Evolutionary conservation across 2,329 filamentous ascomycete species (phyloP).

Genomic region (Monilinia polystroma): DNA sequence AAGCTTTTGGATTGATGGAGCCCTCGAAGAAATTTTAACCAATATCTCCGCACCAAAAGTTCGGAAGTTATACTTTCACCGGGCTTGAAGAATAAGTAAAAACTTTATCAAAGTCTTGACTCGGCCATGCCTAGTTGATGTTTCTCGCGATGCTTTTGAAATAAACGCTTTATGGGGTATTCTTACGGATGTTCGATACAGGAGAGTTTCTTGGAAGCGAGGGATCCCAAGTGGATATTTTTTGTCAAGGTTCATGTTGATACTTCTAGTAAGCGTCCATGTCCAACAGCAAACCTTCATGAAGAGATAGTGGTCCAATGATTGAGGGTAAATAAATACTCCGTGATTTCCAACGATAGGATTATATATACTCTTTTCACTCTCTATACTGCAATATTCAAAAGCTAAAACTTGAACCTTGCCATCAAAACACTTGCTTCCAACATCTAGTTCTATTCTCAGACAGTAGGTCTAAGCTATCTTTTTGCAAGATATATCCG

Average conservation of each 20-base stretch:
- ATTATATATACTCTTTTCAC: background rate
- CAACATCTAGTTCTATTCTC: no score
- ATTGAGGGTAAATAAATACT: background rate
- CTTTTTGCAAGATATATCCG: background rate
- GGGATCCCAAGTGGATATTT: background rate
- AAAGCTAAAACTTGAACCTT: background rate
- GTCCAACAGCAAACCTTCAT: background rate
- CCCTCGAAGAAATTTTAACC: background rate
- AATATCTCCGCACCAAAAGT: background rate
- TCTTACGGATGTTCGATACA: background rate
- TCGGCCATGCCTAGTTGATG: background rate
- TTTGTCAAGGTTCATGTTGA: background rate
- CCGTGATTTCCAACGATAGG: background rate
- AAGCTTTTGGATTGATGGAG: background rate
- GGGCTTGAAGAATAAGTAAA: no score
- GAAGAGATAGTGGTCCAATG: background rate
- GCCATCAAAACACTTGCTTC: background rate
- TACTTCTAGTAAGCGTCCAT: background rate
- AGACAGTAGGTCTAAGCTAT: background rate
- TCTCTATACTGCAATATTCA: background rate
- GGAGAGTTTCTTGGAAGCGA: background rate
- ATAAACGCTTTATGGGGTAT: background rate
- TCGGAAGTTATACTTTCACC: background rate
- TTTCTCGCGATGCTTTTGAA: background rate
- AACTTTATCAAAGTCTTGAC: no score